phyloP scores from a whole-genome alignment of 352 stramenopile species.

The Blastocystis sp. region DNA sequence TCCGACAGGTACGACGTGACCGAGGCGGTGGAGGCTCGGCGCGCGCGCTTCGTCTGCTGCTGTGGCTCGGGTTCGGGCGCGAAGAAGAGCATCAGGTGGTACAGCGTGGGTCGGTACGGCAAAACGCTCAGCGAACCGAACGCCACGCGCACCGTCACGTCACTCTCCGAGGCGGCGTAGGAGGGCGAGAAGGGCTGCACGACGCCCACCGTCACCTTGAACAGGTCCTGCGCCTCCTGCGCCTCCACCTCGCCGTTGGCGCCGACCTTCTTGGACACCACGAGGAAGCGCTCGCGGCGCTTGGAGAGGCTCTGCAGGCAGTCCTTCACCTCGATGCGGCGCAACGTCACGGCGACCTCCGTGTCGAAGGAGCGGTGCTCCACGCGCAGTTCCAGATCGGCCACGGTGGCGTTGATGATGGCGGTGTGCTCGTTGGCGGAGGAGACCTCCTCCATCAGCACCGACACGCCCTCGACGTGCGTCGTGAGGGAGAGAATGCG shows the following conservation, averaged over 20 bases:
- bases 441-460: conserved; percentile 58
- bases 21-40: background rate
- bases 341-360: background rate
- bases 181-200: conserved; percentile 6
- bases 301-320: conserved; percentile 22
- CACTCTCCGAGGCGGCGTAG: conserved; percentile 4
- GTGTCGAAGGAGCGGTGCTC: conserved; percentile 38
- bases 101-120: conserved; percentile 37
- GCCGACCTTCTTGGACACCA: conserved; percentile 14
- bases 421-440: conserved; percentile 47
- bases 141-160: conserved; percentile 20
- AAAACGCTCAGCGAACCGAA: conserved; percentile 49
- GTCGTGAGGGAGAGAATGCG: background rate
- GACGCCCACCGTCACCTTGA: conserved; percentile 20
- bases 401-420: background rate
- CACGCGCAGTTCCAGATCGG: conserved; percentile 16
- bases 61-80: conserved; percentile 6
- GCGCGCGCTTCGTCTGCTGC: background rate
- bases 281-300: background rate
- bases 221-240: background rate
- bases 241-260: background rate
- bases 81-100: conserved; percentile 38
- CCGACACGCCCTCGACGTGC: conserved; percentile 5
- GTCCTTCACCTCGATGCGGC: conserved; percentile 45
- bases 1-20: background rate